Percentiles rank a stretch among this genome's conserved stretches.
phyloP scores from a whole-genome alignment of 257 asterid species.

The Henckelia pumila region DNA sequence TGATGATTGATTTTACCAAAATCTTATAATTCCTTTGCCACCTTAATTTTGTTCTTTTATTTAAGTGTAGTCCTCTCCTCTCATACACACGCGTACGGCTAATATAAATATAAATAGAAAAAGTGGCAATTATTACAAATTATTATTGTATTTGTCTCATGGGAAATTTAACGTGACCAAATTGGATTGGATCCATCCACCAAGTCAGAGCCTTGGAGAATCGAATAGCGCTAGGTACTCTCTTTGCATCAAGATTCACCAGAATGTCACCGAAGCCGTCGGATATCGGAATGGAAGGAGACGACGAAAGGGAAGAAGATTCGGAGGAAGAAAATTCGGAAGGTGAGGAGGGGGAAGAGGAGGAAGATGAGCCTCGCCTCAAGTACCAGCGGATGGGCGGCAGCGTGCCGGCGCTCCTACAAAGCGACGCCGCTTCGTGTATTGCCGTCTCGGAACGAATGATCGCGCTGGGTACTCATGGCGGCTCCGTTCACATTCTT shows the following conservation, averaged over 20 bases:
- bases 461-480: constrained; percentile 94
- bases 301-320: constrained; percentile 84
- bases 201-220: too few species aligned
- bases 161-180: too few species aligned
- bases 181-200: too few species aligned
- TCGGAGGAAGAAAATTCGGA: constrained; percentile 52
- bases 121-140: too few species aligned
- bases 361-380: constrained; percentile 87
- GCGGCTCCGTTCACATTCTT: constrained; percentile 83
- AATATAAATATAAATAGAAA: too few species aligned
- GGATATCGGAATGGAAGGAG: constrained; percentile 93
- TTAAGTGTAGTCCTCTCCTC: too few species aligned
- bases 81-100: too few species aligned
- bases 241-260: constrained; percentile 1
- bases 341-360: constrained; percentile 53
- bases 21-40: too few species aligned
- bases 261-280: constrained; percentile 69
- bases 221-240: too few species aligned
- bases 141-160: too few species aligned
- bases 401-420: constrained; percentile 80
- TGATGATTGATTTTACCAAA: too few species aligned
- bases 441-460: constrained; percentile 88
- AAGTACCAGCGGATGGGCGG: constrained; percentile 99
- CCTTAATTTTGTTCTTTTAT: too few species aligned
- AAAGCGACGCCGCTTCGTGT: constrained; percentile 86